Evolutionary conservation across 129 eudicot species (phyloP).

Genomic region (Saposhnikovia divaricata): DNA sequence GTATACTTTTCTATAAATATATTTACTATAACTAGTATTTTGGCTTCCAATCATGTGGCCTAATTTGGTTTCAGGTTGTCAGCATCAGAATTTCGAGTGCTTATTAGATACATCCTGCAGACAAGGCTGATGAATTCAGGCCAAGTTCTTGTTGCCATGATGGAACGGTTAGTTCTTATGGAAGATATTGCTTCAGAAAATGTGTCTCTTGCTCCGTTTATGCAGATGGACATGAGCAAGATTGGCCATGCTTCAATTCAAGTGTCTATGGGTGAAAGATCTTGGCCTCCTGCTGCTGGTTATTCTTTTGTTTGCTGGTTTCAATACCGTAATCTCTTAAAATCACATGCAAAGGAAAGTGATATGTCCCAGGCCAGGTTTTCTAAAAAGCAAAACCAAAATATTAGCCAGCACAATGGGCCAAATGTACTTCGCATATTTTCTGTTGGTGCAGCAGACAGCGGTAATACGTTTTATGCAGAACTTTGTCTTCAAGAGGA

Average conservation of each 20-base stretch:
- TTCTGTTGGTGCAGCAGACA: constrained; percentile 74
- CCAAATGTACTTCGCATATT: constrained; percentile 58
- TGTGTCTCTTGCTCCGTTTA: constrained; percentile 84
- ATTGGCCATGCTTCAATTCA: constrained; percentile 87
- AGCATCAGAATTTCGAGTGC: constrained; percentile 73
- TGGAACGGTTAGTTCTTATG: constrained; percentile 72
- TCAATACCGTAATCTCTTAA: constrained; percentile 61
- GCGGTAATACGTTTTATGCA: constrained; percentile 54
- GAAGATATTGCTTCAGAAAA: constrained; percentile 66
- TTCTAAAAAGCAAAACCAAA: constrained; percentile 33
- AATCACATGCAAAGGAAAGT: constrained; percentile 40
- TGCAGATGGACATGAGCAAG: constrained; percentile 94
- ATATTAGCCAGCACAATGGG: constrained; percentile 34
- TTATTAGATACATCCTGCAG: constrained; percentile 75
- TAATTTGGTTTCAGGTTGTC: constrained; percentile 56
- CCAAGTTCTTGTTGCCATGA: constrained; percentile 63
- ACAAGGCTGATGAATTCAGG: constrained; percentile 59
- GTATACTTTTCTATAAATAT: neutral
- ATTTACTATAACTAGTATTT: neutral
- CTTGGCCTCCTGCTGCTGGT: constrained; percentile 99
- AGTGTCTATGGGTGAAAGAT: constrained; percentile 87
- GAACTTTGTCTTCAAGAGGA: constrained; percentile 88
- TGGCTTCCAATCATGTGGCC: neutral
- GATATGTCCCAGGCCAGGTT: constrained; percentile 44
- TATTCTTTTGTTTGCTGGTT: constrained; percentile 98